A percentile compares a stretch with the other conserved stretches of the same genome.
Evolutionary conservation across 106 monocot species (phyloP).

Genomic region (Dendrobium nobile): DNA sequence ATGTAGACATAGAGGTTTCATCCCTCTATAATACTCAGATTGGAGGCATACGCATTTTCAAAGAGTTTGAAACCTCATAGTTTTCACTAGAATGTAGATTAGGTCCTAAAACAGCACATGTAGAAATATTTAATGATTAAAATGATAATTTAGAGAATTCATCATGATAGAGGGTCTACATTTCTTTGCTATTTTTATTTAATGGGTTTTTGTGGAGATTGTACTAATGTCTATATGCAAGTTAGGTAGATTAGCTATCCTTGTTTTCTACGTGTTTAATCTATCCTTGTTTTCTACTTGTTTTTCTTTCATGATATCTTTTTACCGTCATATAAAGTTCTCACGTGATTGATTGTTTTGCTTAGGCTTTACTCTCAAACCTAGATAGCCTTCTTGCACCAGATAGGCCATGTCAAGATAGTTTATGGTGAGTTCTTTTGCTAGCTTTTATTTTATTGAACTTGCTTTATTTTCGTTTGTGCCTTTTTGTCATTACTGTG

Average conservation of each 20-base stretch:
- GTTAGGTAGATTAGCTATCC: background rate
- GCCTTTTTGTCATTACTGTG: background rate
- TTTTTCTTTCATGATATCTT: slow-evolving; percentile 3
- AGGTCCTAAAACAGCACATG: background rate
- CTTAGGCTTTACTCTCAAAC: slow-evolving; percentile 77
- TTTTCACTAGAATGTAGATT: background rate
- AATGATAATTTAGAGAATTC: too few species aligned
- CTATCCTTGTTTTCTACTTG: background rate
- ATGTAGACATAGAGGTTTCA: background rate
- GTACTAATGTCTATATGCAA: background rate
- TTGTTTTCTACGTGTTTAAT: background rate
- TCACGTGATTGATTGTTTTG: background rate
- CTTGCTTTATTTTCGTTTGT: background rate
- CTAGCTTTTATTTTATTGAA: background rate
- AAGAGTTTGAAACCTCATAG: background rate
- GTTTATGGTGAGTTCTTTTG: slow-evolving; percentile 67
- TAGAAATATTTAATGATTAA: background rate
- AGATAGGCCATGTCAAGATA: slow-evolving; percentile 68
- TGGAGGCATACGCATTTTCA: background rate
- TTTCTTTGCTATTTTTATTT: background rate
- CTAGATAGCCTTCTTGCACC: slow-evolving; percentile 78
- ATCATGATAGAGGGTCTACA: background rate
- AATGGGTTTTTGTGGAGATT: background rate
- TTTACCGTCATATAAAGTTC: background rate
- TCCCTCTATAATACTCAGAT: background rate